Evolutionary conservation across 1,284 basidiomycete genomes (phyloP).

Genomic region (Agaricales sp.): DNA sequence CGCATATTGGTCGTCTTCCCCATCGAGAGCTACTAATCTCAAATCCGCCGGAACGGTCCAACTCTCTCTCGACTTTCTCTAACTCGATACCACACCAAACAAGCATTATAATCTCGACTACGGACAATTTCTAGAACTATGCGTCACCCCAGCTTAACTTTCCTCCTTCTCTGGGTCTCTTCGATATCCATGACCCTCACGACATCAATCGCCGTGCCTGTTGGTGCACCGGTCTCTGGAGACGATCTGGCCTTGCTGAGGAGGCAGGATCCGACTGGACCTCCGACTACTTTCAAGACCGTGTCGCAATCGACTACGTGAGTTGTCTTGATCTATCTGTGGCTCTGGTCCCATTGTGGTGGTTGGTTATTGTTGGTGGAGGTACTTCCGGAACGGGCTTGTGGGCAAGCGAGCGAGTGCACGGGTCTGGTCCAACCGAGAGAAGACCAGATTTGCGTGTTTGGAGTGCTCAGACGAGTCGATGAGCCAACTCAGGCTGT

Average conservation of each 20-base stretch:
- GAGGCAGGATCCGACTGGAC: background rate
- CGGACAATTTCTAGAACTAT: too few relatives aligned
- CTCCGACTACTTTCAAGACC: background rate
- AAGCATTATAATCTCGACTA: too few relatives aligned
- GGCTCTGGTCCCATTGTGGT: background rate
- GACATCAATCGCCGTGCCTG: slow-evolving; percentile 9
- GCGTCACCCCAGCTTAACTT: too few relatives aligned
- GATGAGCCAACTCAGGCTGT: too few relatives aligned
- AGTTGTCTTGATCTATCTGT: background rate
- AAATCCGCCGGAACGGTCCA: slow-evolving; percentile 46
- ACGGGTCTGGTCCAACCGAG: too few relatives aligned
- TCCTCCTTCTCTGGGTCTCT: background rate
- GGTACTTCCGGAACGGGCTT: too few relatives aligned
- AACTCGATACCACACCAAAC: background rate
- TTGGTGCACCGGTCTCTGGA: slow-evolving; percentile 5
- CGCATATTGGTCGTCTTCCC: slow-evolving; percentile 17
- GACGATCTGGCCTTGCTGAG: background rate
- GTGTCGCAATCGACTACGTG: background rate
- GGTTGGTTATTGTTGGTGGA: too few relatives aligned
- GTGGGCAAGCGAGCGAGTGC: too few relatives aligned
- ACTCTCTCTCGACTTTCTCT: background rate
- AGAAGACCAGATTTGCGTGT: too few relatives aligned
- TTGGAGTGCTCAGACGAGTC: too few relatives aligned
- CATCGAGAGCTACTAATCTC: background rate
- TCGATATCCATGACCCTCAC: background rate